phyloP scores from a whole-genome alignment of 2,329 filamentous ascomycete species.

The Neopestalotiopsis rosae region DNA sequence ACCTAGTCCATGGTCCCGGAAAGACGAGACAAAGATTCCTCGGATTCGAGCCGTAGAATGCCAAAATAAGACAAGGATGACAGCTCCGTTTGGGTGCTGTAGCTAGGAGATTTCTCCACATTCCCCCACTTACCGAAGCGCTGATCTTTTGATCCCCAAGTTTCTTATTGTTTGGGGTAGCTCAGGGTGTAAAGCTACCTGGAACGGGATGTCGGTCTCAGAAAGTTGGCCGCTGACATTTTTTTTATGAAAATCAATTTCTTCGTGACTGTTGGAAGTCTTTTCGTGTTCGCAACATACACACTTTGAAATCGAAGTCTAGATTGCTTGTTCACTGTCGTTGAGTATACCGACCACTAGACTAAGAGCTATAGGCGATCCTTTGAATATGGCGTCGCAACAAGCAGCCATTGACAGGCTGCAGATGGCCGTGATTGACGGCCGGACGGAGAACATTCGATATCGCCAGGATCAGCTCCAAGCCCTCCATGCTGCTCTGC shows the following conservation, averaged over 20 bases:
- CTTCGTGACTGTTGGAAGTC: not conserved
- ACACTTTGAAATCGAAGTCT: not conserved
- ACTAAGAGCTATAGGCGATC: not conserved
- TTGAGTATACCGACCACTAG: not conserved
- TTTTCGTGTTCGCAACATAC: not conserved
- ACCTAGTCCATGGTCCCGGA: slow-evolving; percentile 3
- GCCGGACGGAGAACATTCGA: slow-evolving; percentile 41
- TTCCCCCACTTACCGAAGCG: slow-evolving; percentile 16
- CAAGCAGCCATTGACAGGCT: slow-evolving; percentile 34
- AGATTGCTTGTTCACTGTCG: not conserved
- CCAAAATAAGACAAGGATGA: slow-evolving; percentile 4
- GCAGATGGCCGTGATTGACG: slow-evolving; percentile 41
- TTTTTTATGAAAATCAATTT: not conserved
- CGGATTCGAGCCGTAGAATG: slow-evolving; percentile 8
- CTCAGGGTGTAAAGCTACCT: not conserved
- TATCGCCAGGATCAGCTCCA: slow-evolving; percentile 45
- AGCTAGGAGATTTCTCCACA: not conserved
- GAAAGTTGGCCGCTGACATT: not conserved
- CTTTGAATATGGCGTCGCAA: slow-evolving; percentile 19
- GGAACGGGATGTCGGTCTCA: not conserved
- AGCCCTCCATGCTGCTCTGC: slow-evolving; percentile 38
- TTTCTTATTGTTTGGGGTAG: slow-evolving; percentile 10
- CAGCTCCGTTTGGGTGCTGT: not conserved
- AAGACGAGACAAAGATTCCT: not conserved
- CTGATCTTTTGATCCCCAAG: not conserved